Percentiles rank a stretch among this genome's conserved stretches.
Evolutionary conservation across 345 rosid genomes (phyloP).

Genomic region (Litchi chinensis): DNA sequence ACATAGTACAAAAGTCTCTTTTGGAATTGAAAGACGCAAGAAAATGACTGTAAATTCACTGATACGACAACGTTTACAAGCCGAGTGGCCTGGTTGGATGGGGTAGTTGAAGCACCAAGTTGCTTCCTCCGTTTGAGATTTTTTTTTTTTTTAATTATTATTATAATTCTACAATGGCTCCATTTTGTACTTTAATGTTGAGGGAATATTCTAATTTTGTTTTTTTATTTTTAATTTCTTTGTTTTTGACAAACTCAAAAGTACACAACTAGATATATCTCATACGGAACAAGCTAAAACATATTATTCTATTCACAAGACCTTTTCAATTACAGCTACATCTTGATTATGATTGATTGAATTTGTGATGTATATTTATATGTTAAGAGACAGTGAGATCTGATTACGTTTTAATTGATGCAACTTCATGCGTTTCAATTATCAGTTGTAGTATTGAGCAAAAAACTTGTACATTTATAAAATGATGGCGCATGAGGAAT

Average conservation of each 20-base stretch:
- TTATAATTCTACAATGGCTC: neutral
- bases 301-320: neutral
- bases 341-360: neutral
- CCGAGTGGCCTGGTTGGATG: neutral
- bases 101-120: neutral
- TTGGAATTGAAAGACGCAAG: neutral
- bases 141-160: no score
- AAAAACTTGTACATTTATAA: no score
- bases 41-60: constrained; percentile 1
- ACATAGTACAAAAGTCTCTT: neutral
- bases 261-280: no score
- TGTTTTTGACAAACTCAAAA: neutral
- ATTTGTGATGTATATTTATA: no score
- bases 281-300: no score
- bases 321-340: neutral
- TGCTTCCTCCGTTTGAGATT: neutral
- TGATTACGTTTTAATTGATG: no score
- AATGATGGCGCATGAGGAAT: neutral
- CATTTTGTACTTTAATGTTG: neutral
- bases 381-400: no score
- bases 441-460: no score
- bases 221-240: neutral
- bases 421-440: no score
- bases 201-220: neutral
- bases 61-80: neutral